A percentile compares a stretch with the other conserved stretches of the same genome.
Evolutionary conservation across 176 grass and related monocot species (phyloP).

Genomic region (Calamus simplicifolius): DNA sequence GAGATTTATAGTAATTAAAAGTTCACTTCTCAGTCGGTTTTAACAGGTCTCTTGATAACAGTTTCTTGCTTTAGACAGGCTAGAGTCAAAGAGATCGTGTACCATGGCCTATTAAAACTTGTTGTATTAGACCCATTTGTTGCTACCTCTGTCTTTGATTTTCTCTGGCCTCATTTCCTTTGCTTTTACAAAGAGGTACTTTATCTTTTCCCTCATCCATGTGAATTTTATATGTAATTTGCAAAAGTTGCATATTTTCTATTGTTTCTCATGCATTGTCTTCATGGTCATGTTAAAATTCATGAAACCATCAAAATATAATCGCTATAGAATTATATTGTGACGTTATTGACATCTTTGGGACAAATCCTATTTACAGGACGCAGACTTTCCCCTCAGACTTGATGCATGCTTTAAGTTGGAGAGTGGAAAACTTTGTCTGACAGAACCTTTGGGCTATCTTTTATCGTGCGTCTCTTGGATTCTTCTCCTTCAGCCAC

Average conservation of each 20-base stretch:
- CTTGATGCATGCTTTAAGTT: conserved; percentile 57
- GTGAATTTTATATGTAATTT: too few relatives aligned
- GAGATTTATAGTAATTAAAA: too few relatives aligned
- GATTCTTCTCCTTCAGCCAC: conserved; percentile 44
- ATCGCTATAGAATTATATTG: too few relatives aligned
- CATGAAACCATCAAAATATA: too few relatives aligned
- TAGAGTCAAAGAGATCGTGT: conserved; percentile 70
- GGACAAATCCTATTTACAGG: conserved; percentile 29
- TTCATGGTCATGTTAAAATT: too few relatives aligned
- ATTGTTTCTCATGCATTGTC: too few relatives aligned
- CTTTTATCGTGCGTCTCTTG: conserved; percentile 64
- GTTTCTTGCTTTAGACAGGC: conserved; percentile 39
- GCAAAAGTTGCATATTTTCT: too few relatives aligned
- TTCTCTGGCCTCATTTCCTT: conserved; percentile 77
- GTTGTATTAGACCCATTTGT: conserved; percentile 42
- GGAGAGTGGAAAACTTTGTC: conserved; percentile 51
- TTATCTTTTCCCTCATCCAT: neutral
- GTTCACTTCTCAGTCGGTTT: conserved; percentile 12
- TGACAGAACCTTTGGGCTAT: conserved; percentile 60
- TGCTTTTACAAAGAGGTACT: conserved; percentile 65
- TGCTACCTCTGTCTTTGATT: conserved; percentile 51
- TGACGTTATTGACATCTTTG: conserved; percentile 5
- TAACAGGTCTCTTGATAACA: conserved; percentile 3
- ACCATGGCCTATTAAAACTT: conserved; percentile 58
- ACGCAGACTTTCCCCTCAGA: conserved; percentile 56